Evolutionary conservation across 2,329 filamentous ascomycete genomes (phyloP).

Genomic region (Madurella fahalii): DNA sequence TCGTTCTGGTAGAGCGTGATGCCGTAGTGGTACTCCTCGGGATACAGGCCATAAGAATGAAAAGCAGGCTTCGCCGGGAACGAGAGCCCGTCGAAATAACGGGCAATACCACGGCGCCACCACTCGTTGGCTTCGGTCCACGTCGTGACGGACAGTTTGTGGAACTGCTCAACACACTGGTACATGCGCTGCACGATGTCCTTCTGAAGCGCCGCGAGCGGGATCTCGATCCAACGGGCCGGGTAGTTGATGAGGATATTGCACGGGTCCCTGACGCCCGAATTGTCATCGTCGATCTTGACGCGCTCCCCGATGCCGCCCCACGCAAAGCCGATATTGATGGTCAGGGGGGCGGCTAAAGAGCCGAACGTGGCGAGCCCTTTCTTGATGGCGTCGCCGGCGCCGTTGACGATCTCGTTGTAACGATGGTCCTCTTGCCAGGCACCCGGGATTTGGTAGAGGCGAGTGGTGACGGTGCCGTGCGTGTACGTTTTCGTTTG

Average conservation of each 20-base stretch:
- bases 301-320: background rate
- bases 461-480: background rate
- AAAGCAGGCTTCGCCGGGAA: background rate
- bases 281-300: constrained; percentile 5
- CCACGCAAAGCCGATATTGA: background rate
- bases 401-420: constrained; percentile 1
- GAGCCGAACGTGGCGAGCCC: background rate
- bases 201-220: background rate
- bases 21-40: constrained; percentile 2
- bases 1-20: background rate
- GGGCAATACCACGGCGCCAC: constrained; percentile 1
- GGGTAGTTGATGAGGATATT: constrained; percentile 5
- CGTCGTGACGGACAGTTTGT: background rate
- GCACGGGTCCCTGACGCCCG: constrained; percentile 1
- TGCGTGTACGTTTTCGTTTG: background rate
- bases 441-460: background rate
- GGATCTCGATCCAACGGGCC: background rate
- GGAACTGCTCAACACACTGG: constrained; percentile 5
- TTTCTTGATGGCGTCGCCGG: background rate
- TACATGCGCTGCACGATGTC: constrained; percentile 3
- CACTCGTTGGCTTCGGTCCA: constrained; percentile 3
- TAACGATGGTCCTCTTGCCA: background rate
- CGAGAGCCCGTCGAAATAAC: constrained; percentile 1
- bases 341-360: background rate
- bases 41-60: background rate